Conservation (phyloP, 345 rosid species). For the Eucalyptus polybractea region DNA sequence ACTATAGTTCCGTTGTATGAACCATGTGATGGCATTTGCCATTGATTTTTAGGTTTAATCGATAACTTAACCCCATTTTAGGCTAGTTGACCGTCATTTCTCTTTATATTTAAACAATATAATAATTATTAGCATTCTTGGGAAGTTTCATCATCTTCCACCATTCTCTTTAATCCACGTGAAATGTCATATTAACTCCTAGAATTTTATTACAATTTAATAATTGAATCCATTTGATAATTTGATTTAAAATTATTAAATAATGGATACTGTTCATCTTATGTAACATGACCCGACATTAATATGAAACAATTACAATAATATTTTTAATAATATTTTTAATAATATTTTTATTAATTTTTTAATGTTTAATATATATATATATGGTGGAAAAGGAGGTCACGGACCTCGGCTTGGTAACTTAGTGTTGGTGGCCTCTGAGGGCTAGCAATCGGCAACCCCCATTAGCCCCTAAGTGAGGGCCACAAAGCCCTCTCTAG, state of each 20-base stretch:
- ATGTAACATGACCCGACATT: rapidly evolving
- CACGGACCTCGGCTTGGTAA: too few relatives aligned
- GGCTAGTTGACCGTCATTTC: neutral
- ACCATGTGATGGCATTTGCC: neutral
- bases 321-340: too few relatives aligned
- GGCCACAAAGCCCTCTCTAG: neutral
- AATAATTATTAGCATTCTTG: neutral
- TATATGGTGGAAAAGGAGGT: too few relatives aligned
- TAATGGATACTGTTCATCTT: rapidly evolving
- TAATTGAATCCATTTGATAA: rapidly evolving
- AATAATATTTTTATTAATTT: too few relatives aligned
- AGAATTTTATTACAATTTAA: too few relatives aligned
- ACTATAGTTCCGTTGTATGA: neutral
- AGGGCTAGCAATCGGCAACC: too few relatives aligned
- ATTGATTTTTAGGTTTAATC: neutral
- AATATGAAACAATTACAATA: rapidly evolving
- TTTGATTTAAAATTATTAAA: rapidly evolving
- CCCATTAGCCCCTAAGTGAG: too few relatives aligned
- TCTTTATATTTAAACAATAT: neutral
- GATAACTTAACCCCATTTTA: neutral
- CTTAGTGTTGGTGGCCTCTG: neutral
- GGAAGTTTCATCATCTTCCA: neutral
- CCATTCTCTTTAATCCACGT: neutral
- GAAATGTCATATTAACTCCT: neutral
- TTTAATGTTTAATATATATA: too few relatives aligned